Percentiles rank a stretch among this genome's conserved stretches.
Conservation (phyloP, 1,284 basidiomycete genomes). For the Rhodotorula sp. region DNA sequence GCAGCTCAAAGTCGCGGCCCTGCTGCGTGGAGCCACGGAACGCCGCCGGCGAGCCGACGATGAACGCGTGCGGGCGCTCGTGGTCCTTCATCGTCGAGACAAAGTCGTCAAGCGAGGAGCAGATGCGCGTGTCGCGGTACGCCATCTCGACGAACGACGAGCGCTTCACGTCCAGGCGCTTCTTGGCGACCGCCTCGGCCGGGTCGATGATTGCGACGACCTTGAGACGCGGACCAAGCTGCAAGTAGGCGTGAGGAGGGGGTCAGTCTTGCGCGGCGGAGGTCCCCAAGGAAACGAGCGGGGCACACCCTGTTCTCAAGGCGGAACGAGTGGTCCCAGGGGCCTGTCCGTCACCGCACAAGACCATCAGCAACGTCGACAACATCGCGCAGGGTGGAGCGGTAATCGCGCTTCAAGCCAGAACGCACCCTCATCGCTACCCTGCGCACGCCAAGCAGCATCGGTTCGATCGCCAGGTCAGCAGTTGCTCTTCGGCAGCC, state of each 20-base stretch:
- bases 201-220: conserved; percentile 95
- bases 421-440: conserved; percentile 26
- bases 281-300: conserved; percentile 9
- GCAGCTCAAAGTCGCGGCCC: conserved; percentile 84
- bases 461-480: background rate
- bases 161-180: conserved; percentile 85
- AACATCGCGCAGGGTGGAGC: background rate
- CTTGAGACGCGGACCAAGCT: conserved; percentile 94
- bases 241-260: background rate
- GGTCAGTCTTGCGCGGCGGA: conserved; percentile 2
- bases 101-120: conserved; percentile 85
- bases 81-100: conserved; percentile 63
- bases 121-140: conserved; percentile 87
- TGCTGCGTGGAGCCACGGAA: conserved; percentile 78
- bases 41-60: conserved; percentile 90
- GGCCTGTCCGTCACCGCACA: conserved; percentile 48
- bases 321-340: conserved; percentile 94
- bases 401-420: background rate
- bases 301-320: conserved; percentile 71
- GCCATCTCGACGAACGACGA: conserved; percentile 91
- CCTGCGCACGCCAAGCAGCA: background rate
- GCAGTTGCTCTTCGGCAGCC: too few species aligned
- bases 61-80: conserved; percentile 65
- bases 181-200: conserved; percentile 73
- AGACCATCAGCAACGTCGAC: background rate